Percentiles rank a stretch among this genome's conserved stretches.
These are phyloP conservation scores for Aegilops umbellulata DNA, from an alignment of 176 grass and related monocot genomes.

Conservation along the genomic window DNA sequence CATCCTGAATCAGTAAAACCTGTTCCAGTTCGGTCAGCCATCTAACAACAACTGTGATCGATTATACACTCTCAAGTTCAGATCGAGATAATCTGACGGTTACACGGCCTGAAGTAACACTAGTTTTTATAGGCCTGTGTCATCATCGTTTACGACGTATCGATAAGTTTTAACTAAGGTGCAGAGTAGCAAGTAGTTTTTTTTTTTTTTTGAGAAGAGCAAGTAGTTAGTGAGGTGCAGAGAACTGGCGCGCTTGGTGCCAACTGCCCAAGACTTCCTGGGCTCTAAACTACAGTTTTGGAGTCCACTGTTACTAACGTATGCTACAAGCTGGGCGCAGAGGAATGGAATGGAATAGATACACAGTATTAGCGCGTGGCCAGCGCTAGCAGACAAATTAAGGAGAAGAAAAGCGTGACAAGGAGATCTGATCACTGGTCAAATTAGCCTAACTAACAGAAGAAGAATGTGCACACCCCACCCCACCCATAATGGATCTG, in stretches of 20 bases:
- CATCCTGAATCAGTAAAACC: background rate
- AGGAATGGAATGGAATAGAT: slow-evolving; percentile 10
- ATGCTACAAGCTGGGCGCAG: background rate
- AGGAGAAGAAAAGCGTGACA: background rate
- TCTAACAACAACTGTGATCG: background rate
- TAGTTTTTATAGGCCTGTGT: background rate
- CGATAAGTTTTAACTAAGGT: too few species aligned
- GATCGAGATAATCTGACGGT: background rate
- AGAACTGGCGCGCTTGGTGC: background rate
- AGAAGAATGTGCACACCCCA: slow-evolving; percentile 21
- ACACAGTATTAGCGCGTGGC: background rate
- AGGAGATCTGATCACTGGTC: background rate
- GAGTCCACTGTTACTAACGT: background rate
- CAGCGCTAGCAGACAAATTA: background rate
- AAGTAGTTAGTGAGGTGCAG: background rate
- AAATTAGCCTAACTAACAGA: slow-evolving; percentile 32
- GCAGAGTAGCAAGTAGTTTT: too few species aligned
- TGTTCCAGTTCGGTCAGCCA: background rate
- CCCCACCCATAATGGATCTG: background rate
- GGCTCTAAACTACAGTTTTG: background rate
- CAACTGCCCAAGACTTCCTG: background rate
- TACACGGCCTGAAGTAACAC: background rate
- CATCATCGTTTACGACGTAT: too few species aligned
- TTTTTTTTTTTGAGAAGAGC: too few species aligned
- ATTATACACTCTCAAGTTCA: background rate